phyloP scores from a whole-genome alignment of 2,329 filamentous ascomycete genomes.

The Colletotrichum neosansevieriae region DNA sequence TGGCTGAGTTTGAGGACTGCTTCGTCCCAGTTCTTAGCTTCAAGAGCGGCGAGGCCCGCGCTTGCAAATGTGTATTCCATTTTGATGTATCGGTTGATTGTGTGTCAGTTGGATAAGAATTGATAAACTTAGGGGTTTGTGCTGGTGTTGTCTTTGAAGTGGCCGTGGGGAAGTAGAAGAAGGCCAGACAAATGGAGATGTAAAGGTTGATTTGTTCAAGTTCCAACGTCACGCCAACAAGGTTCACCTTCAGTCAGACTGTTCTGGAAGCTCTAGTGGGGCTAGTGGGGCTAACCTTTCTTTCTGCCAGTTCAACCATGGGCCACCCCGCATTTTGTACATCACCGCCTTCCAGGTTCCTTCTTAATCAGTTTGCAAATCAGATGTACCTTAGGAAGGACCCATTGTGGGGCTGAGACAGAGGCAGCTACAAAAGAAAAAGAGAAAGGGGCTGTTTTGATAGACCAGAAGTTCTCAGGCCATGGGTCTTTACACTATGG shows the following conservation, averaged over 20 bases:
- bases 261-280: constrained; percentile 51
- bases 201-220: background rate
- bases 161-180: too few relatives aligned
- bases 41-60: constrained; percentile 74
- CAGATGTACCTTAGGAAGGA: too few relatives aligned
- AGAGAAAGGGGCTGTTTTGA: too few relatives aligned
- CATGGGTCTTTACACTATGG: too few relatives aligned
- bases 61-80: constrained; percentile 67
- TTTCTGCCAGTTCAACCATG: constrained; percentile 12
- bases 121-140: too few relatives aligned
- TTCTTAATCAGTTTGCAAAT: too few relatives aligned
- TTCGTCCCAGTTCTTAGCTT: constrained; percentile 71
- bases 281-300: background rate
- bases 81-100: background rate
- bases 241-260: constrained; percentile 28
- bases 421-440: too few relatives aligned
- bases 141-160: too few relatives aligned
- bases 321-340: background rate
- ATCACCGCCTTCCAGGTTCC: background rate
- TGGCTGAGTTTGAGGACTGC: constrained; percentile 77
- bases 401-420: too few relatives aligned
- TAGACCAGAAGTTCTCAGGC: too few relatives aligned
- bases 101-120: background rate
- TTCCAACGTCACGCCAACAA: background rate
- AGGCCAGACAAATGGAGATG: background rate